Percentiles rank a stretch among this genome's conserved stretches.
Evolutionary conservation across 345 rosid genomes (phyloP).

Genomic region (Capsella bursapastoris): DNA sequence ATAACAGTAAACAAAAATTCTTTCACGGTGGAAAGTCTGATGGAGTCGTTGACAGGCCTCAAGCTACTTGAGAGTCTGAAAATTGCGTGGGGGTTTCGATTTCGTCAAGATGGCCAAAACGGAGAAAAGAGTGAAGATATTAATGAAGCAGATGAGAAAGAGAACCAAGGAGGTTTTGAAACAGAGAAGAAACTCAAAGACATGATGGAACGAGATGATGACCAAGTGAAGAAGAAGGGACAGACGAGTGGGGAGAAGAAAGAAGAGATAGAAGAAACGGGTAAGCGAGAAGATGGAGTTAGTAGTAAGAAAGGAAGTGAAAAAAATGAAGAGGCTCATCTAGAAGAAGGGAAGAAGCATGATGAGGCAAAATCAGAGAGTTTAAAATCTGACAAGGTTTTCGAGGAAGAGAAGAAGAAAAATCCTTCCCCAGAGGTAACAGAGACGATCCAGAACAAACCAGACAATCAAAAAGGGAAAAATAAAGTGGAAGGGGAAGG

Average conservation of each 20-base stretch:
- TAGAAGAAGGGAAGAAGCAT: too few species aligned
- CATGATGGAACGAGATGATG: not conserved
- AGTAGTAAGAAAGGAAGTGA: not conserved
- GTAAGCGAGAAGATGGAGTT: not conserved
- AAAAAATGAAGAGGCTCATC: not conserved
- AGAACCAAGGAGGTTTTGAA: not conserved
- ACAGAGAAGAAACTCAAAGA: conserved; percentile 3
- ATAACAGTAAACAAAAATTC: conserved; percentile 29
- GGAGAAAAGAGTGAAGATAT: not conserved
- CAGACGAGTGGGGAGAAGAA: conserved; percentile 21
- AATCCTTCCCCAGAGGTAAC: too few species aligned
- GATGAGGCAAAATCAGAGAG: too few species aligned
- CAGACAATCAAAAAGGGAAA: too few species aligned
- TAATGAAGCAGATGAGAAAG: not conserved
- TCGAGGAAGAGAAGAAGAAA: too few species aligned
- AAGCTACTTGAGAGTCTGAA: conserved; percentile 40
- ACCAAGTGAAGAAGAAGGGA: conserved; percentile 11
- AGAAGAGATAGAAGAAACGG: conserved; percentile 11
- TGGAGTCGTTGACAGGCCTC: conserved; percentile 16
- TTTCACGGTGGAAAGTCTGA: conserved; percentile 13
- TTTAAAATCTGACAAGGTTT: too few species aligned
- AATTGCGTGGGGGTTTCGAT: conserved; percentile 50
- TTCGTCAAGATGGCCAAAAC: not conserved
- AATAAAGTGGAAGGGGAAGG: too few species aligned
- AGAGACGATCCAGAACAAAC: too few species aligned